Percentiles rank a stretch among this genome's conserved stretches.
Conservation (phyloP, 2,329 filamentous ascomycete species). For the Endoconidiophora polonica region DNA sequence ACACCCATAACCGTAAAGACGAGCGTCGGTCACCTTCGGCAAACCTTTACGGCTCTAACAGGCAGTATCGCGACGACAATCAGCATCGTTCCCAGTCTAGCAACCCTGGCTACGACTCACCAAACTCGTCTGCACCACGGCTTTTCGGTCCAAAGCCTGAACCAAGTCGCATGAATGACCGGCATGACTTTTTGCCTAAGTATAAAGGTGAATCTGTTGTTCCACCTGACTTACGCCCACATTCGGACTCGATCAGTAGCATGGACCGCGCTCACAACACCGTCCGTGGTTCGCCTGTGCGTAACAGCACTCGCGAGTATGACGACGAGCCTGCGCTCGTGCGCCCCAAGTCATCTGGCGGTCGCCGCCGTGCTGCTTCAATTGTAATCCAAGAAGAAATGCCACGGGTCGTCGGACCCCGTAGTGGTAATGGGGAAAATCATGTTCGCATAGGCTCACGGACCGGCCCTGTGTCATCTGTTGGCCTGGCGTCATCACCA, state of each 20-base stretch:
- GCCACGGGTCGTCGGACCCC: conserved; percentile 7
- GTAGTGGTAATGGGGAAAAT: conserved; percentile 1
- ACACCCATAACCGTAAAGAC: conserved; percentile 3
- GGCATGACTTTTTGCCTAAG: conserved; percentile 2
- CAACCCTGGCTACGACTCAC: conserved; percentile 7
- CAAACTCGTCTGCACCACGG: conserved; percentile 2
- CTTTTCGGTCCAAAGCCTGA: conserved; percentile 13
- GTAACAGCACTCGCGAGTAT: not conserved
- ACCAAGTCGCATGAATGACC: conserved; percentile 4
- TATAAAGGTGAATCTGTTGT: conserved; percentile 3
- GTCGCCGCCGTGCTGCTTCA: conserved; percentile 3
- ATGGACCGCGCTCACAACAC: not conserved
- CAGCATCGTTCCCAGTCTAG: conserved; percentile 6
- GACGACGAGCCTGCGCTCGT: conserved; percentile 1
- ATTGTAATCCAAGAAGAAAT: conserved; percentile 7
- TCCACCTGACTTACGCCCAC: conserved; percentile 3
- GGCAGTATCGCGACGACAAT: conserved; percentile 6
- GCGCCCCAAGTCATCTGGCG: conserved; percentile 9
- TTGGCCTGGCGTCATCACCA: conserved; percentile 9
- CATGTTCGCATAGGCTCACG: conserved; percentile 7
- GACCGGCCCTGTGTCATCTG: not conserved
- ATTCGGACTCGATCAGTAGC: not conserved
- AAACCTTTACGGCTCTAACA: not conserved
- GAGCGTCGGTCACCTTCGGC: conserved; percentile 8
- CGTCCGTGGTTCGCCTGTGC: conserved; percentile 5